Evolutionary conservation across 768 basidiomycete genomes (phyloP), one percentile per base, ranked within the genome.

Genomic region (Mycena leptocephala): DNA sequence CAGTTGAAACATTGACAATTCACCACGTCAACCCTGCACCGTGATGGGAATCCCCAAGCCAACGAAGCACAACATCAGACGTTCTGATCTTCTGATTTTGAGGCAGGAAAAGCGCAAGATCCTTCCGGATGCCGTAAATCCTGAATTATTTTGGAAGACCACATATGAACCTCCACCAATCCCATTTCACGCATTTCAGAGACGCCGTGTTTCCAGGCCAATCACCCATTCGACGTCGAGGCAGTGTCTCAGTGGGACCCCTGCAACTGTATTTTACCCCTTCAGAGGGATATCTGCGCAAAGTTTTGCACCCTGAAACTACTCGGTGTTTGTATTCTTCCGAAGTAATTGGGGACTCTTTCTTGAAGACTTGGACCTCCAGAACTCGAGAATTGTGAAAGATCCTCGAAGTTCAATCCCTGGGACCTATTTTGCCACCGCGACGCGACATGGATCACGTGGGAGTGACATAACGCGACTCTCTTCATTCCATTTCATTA

Each of bases 21-120:
- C 41, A 18, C 35, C 41, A 43, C 16, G 9, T 43, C 41, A 18
- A 43, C 41, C 18, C 13, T 6, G 35, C 41, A 18, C 18, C 41
- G 7, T 63, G 62, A 63, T 63, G 26, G 62, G 39, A 63, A 63
- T 63, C 62, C 14, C 62, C 39, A 41, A 28, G 62, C 37, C 62
- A 63, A 63, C 62, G 14, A 24, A 22, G n/a, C 37, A 22, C 59
- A 32, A 62, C 8, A 62, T 51, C 53, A 30, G 62, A 43, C 24
- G 39, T 33, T 66, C 64, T 66, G 64, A 66, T 66, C 32, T 37
- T 67, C 66, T 67, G 66, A 67, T 67, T 53, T 55, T 16, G 7
- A 2, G 51, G n/a, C 39, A n/a, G 0, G 26, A 39, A 67, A 67
- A 35, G 7, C 26, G 51, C 66, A 55, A 67, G 66, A 65, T 65